Evolutionary conservation across 2,329 filamentous ascomycete genomes (phyloP).

Genomic region (Sphaceloma murrayae): DNA sequence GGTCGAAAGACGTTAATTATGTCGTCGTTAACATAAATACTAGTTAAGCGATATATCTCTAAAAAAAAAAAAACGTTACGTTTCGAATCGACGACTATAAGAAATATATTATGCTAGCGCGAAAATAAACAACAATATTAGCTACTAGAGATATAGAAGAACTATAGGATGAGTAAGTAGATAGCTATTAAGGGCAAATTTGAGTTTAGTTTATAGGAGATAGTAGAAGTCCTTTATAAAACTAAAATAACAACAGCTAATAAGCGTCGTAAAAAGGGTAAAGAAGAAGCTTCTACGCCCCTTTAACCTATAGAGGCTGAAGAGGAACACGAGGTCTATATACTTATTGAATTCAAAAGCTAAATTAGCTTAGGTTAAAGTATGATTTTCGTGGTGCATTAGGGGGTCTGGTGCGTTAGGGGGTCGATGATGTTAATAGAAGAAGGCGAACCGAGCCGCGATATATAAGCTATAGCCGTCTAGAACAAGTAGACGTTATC

Average conservation of each 20-base stretch:
- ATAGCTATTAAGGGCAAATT: background rate
- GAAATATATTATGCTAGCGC: background rate
- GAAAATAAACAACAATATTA: background rate
- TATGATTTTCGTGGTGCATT: background rate
- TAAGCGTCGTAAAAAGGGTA: background rate
- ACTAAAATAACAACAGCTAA: background rate
- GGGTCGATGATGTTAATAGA: too few species aligned
- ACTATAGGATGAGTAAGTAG: background rate
- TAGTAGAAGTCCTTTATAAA: background rate
- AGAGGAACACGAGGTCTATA: background rate
- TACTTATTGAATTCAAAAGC: background rate
- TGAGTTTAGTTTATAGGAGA: background rate
- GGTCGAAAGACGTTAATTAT: background rate
- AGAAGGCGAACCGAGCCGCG: too few species aligned
- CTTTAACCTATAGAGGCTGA: background rate
- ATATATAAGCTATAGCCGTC: too few species aligned
- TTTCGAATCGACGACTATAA: background rate
- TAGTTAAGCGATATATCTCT: background rate
- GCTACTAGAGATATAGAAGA: background rate
- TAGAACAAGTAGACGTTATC: too few species aligned
- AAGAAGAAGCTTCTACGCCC: background rate
- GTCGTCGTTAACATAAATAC: background rate
- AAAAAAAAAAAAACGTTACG: background rate
- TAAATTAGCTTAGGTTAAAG: background rate
- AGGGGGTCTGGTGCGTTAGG: background rate